A percentile compares a stretch with the other conserved stretches of the same genome.
These are phyloP conservation scores for Wickerhamiella brachini DNA, from an alignment of 805 yeast species.

Conservation along the genomic window DNA sequence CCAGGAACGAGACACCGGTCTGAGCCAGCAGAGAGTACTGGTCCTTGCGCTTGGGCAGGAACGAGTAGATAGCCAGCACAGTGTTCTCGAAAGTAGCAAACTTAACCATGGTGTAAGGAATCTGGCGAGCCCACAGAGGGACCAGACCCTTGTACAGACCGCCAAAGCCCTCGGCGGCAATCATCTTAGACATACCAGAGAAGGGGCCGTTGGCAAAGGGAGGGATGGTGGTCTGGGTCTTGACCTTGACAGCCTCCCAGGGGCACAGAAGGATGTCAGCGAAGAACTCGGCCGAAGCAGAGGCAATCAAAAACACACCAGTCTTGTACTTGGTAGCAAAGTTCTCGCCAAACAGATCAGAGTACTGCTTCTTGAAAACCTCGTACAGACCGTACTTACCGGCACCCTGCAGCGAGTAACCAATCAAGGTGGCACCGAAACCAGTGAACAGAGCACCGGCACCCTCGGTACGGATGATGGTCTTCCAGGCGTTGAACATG, in stretches of 20 bases:
- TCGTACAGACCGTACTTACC: conserved; percentile 96
- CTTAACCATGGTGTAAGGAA: conserved; percentile 97
- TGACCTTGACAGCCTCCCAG: conserved; percentile 87
- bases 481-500: conserved; percentile 57
- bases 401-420: conserved; percentile 93
- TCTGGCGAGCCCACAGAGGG: conserved; percentile 92
- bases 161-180: conserved; percentile 52
- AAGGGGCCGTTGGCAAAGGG: conserved; percentile 54
- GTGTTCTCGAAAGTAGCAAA: conserved; percentile 90
- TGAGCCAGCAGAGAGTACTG: conserved; percentile 64
- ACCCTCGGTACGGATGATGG: conserved; percentile 65
- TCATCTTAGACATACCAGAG: conserved; percentile 55
- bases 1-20: conserved; percentile 87
- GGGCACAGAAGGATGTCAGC: conserved; percentile 90
- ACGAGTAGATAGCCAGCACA: conserved; percentile 63
- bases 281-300: conserved; percentile 87
- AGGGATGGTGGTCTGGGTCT: conserved; percentile 85
- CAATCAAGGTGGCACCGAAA: conserved; percentile 80
- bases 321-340: conserved; percentile 53
- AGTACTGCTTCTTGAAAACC: conserved; percentile 68
- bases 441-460: conserved; percentile 69
- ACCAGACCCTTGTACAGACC: conserved; percentile 79
- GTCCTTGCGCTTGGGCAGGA: conserved; percentile 56
- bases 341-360: conserved; percentile 50
- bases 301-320: conserved; percentile 62